phyloP scores from a whole-genome alignment of 345 rosid genomes.

The Eutrema heterophyllum region DNA sequence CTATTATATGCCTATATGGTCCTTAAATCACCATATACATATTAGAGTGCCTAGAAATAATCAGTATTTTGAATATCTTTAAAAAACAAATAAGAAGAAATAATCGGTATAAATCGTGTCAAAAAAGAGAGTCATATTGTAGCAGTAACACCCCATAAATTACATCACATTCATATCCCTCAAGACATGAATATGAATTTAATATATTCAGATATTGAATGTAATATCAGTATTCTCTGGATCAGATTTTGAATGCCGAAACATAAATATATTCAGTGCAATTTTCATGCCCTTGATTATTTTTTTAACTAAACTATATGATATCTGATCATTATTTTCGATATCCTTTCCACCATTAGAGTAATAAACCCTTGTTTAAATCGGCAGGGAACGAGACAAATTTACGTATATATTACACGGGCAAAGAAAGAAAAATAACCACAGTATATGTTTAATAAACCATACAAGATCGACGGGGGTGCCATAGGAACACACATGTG shows the following conservation, averaged over 20 bases:
- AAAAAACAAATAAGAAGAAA: not conserved
- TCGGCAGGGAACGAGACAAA: not conserved
- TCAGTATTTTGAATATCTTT: no score
- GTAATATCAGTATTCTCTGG: not conserved
- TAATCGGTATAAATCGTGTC: not conserved
- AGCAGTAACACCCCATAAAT: not conserved
- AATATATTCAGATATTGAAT: no score
- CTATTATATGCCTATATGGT: no score
- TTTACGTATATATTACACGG: not conserved
- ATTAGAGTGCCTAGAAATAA: no score
- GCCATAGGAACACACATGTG: slow-evolving; percentile 24
- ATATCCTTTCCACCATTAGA: not conserved
- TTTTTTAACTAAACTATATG: not conserved
- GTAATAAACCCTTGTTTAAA: not conserved
- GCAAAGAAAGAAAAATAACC: not conserved
- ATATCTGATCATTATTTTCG: no score
- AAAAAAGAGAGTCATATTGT: not conserved
- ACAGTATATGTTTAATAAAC: not conserved
- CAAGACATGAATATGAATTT: no score
- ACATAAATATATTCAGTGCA: no score
- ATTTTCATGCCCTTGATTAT: not conserved
- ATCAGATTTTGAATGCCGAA: not conserved
- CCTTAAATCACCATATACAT: no score
- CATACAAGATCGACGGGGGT: slow-evolving; percentile 9
- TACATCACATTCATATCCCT: not conserved